Percentiles rank a stretch among this genome's conserved stretches.
phyloP scores from a whole-genome alignment of 345 rosid species.

The Draba incana region DNA sequence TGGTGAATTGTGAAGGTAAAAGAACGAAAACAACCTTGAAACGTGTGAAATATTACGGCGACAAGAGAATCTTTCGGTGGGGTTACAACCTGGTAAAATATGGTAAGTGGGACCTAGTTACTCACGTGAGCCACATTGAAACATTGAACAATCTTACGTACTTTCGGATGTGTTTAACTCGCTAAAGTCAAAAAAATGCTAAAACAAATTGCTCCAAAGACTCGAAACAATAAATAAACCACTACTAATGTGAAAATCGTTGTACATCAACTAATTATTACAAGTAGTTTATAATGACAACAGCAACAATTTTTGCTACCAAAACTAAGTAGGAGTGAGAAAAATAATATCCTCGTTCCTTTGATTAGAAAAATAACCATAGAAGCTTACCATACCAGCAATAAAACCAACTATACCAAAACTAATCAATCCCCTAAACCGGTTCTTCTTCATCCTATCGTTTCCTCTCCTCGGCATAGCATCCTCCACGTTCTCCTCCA shows the following conservation, averaged over 20 bases:
- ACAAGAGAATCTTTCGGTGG: constrained; percentile 46
- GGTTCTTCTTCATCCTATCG: no score
- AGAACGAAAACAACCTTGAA: constrained; percentile 24
- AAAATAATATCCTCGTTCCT: not conserved
- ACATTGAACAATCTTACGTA: constrained; percentile 3
- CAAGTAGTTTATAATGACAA: not conserved
- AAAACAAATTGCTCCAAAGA: no score
- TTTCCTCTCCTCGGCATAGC: no score
- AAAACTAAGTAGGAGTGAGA: constrained; percentile 21
- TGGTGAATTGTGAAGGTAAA: not conserved
- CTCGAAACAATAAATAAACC: not conserved
- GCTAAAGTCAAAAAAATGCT: constrained; percentile 5
- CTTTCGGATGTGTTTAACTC: not conserved
- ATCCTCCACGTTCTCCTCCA: no score
- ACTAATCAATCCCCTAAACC: no score
- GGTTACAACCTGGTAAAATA: constrained; percentile 37
- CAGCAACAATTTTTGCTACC: not conserved
- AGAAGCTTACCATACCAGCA: no score
- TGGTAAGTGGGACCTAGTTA: not conserved
- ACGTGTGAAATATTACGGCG: constrained; percentile 27
- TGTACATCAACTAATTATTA: not conserved
- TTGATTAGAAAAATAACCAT: no score
- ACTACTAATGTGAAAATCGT: not conserved
- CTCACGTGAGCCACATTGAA: constrained; percentile 18
- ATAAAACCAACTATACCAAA: no score